phyloP scores from a whole-genome alignment of 345 rosid genomes.

The Erucastrum elatum region DNA sequence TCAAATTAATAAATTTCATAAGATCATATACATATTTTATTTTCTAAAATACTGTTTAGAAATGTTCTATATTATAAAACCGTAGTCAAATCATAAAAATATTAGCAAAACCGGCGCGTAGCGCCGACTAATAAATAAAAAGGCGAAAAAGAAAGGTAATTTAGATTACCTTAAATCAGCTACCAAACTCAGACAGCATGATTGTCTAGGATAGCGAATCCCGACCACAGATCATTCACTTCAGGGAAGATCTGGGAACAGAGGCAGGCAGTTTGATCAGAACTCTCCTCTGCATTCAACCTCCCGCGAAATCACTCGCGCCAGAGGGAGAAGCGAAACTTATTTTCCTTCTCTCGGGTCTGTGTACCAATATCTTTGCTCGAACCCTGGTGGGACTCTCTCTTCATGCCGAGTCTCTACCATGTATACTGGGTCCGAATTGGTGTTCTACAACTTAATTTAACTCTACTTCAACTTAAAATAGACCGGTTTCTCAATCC shows the following conservation, averaged over 20 bases:
- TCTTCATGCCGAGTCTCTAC: constrained; percentile 6
- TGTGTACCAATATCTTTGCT: neutral
- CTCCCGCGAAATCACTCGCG: neutral
- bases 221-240: neutral
- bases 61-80: too few relatives aligned
- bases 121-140: too few relatives aligned
- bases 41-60: too few relatives aligned
- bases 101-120: too few relatives aligned
- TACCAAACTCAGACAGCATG: neutral
- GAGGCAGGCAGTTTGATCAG: neutral
- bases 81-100: too few relatives aligned
- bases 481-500: neutral
- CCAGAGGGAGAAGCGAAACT: neutral
- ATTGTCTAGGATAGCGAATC: neutral
- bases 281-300: neutral
- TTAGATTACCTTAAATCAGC: neutral
- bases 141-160: neutral
- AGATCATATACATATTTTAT: too few relatives aligned
- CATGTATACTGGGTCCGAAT: neutral
- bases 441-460: neutral
- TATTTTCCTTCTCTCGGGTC: neutral
- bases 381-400: constrained; percentile 23
- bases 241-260: neutral
- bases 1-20: too few relatives aligned
- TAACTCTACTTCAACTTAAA: neutral